Conservation (phyloP, 2,329 filamentous ascomycete genomes). For the Colletotrichum tropicicola region DNA sequence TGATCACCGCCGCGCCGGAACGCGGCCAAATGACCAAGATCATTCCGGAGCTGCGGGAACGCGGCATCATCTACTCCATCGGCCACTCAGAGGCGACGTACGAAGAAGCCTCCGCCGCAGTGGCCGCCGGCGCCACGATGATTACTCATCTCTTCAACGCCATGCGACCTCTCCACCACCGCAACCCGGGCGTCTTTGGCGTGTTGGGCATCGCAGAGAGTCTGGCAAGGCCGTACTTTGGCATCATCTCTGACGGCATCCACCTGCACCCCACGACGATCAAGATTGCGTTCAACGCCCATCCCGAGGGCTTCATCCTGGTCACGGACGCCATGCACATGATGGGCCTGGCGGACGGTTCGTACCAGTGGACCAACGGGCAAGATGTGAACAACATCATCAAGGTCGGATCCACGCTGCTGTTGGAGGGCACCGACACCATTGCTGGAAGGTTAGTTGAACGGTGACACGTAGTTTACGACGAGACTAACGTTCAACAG, state of each 20-base stretch:
- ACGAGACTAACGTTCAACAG: constrained; percentile 44
- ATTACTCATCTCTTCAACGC: constrained; percentile 95
- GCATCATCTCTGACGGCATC: constrained; percentile 89
- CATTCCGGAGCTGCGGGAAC: constrained; percentile 72
- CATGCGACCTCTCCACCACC: constrained; percentile 89
- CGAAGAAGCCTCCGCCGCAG: constrained; percentile 77
- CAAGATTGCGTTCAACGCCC: constrained; percentile 88
- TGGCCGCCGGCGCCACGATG: constrained; percentile 83
- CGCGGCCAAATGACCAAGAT: constrained; percentile 73
- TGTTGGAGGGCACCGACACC: constrained; percentile 79
- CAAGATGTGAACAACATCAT: constrained; percentile 65
- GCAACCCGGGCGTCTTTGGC: constrained; percentile 90
- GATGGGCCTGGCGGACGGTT: constrained; percentile 83
- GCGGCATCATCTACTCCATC: constrained; percentile 80
- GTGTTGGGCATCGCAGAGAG: constrained; percentile 75
- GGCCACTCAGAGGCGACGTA: constrained; percentile 91
- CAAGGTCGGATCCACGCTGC: constrained; percentile 77
- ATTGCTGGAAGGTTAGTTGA: constrained; percentile 76
- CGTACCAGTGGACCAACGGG: constrained; percentile 86
- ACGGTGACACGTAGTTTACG: background rate
- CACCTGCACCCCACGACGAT: constrained; percentile 89
- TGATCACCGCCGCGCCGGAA: constrained; percentile 90
- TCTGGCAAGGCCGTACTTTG: constrained; percentile 77
- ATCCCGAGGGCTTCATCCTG: constrained; percentile 85
- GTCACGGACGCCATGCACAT: constrained; percentile 95